phyloP scores from a whole-genome alignment of 768 basidiomycete genomes.

The Trametes elegans region DNA sequence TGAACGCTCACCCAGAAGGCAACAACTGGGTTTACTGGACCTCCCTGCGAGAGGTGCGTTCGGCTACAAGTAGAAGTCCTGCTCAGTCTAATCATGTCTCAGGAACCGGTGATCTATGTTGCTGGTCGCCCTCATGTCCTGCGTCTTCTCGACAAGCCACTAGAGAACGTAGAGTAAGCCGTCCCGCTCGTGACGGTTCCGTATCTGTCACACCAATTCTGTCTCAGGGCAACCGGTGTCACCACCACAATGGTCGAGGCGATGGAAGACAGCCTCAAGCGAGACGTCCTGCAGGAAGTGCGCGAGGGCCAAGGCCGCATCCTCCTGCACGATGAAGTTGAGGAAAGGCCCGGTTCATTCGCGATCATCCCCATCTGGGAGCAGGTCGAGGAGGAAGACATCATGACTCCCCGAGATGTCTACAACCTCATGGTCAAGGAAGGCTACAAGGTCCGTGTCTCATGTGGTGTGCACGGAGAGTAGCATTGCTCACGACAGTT shows the following conservation, averaged over 20 bases:
- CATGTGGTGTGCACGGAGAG: constrained; percentile 1
- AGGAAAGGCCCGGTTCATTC: constrained; percentile 87
- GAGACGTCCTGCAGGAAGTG: constrained; percentile 85
- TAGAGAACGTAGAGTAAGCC: constrained; percentile 92
- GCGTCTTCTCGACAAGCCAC: constrained; percentile 79
- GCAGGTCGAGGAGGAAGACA: constrained; percentile 72
- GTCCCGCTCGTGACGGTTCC: background rate
- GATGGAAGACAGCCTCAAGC: constrained; percentile 88
- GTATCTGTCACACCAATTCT: background rate
- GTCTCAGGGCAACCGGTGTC: constrained; percentile 82
- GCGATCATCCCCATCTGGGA: constrained; percentile 96
- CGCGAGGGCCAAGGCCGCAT: constrained; percentile 69
- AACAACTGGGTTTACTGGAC: constrained; percentile 85
- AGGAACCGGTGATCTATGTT: constrained; percentile 94
- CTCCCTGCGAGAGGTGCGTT: constrained; percentile 79
- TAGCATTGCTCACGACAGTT: background rate
- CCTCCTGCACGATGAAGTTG: constrained; percentile 92
- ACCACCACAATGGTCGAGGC: constrained; percentile 86
- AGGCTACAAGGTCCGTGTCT: constrained; percentile 60
- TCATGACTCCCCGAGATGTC: constrained; percentile 85
- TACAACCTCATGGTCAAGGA: constrained; percentile 72
- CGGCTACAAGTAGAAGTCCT: background rate
- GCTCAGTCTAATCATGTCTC: constrained; percentile 9
- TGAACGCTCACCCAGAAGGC: constrained; percentile 81
- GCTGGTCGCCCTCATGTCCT: constrained; percentile 87